These are phyloP conservation scores for Mortierella sp. DNA, from an alignment of 371 early-diverging fungal species.

Conservation along the genomic window DNA sequence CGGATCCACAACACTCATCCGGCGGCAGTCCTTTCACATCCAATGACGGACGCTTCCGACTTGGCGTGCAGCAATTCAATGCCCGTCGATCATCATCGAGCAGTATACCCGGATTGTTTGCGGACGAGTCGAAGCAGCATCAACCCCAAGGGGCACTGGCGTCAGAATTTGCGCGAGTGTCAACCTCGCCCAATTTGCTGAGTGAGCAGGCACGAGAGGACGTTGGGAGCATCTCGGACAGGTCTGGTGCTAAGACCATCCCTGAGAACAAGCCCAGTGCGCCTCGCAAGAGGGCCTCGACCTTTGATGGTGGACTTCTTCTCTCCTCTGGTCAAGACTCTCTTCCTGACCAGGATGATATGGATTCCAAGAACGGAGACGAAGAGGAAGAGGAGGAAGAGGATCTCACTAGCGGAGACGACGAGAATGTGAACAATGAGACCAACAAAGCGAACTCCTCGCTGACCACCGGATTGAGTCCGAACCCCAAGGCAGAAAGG, in stretches of 20 bases:
- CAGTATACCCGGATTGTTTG: constrained; percentile 33
- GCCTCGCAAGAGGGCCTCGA: constrained; percentile 55
- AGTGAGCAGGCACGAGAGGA: not conserved
- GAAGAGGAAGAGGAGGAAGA: constrained; percentile 29
- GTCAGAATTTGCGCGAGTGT: constrained; percentile 25
- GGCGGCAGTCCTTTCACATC: constrained; percentile 20
- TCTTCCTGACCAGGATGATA: not conserved
- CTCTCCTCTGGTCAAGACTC: constrained; percentile 18
- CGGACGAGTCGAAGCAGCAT: constrained; percentile 26
- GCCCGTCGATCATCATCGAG: constrained; percentile 48
- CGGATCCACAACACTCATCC: not conserved
- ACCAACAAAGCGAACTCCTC: not conserved
- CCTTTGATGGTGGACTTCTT: constrained; percentile 53
- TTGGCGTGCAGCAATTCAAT: constrained; percentile 26
- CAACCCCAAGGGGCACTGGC: constrained; percentile 7
- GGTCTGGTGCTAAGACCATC: not conserved
- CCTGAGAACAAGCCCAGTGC: constrained; percentile 11
- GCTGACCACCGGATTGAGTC: not conserved
- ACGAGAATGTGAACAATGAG: constrained; percentile 26
- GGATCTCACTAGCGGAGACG: constrained; percentile 43
- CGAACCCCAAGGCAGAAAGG: not conserved
- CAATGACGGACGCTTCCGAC: constrained; percentile 26
- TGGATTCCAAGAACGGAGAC: constrained; percentile 7
- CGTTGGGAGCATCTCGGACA: not conserved
- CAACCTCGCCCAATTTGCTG: constrained; percentile 29